phyloP scores from a whole-genome alignment of 2,329 filamentous ascomycete species.

The Hypoxylon sp. region DNA sequence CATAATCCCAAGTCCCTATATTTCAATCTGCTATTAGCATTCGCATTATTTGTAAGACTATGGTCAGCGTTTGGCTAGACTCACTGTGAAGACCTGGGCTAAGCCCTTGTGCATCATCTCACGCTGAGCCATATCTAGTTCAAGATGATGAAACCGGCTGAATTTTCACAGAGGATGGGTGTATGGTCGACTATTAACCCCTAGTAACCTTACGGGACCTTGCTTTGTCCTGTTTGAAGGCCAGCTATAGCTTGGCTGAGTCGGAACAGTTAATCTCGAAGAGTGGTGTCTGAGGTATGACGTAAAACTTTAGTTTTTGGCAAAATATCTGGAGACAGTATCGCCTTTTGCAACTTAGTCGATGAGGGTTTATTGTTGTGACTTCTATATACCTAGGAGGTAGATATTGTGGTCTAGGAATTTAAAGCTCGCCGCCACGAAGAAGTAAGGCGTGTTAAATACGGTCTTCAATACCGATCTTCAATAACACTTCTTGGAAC shows the following conservation, averaged over 20 bases:
- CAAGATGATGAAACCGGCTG: background rate
- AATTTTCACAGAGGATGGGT: background rate
- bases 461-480: background rate
- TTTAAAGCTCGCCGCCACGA: background rate
- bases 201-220: too few species aligned
- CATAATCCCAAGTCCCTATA: slow-evolving; percentile 48
- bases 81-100: slow-evolving; percentile 37
- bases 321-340: too few species aligned
- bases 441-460: background rate
- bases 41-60: too few species aligned
- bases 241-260: too few species aligned
- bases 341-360: background rate
- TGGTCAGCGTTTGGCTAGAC: background rate
- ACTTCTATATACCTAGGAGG: background rate
- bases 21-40: slow-evolving; percentile 6
- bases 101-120: slow-evolving; percentile 32
- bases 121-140: slow-evolving; percentile 16
- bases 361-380: background rate
- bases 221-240: too few species aligned
- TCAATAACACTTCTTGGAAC: background rate
- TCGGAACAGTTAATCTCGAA: too few species aligned
- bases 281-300: too few species aligned
- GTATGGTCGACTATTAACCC: background rate
- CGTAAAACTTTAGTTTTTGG: too few species aligned
- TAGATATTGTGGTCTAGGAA: background rate